Base-by-base conservation (phyloP, 2,329 filamentous ascomycete genomes). In the Diplodia corticola region DNA sequence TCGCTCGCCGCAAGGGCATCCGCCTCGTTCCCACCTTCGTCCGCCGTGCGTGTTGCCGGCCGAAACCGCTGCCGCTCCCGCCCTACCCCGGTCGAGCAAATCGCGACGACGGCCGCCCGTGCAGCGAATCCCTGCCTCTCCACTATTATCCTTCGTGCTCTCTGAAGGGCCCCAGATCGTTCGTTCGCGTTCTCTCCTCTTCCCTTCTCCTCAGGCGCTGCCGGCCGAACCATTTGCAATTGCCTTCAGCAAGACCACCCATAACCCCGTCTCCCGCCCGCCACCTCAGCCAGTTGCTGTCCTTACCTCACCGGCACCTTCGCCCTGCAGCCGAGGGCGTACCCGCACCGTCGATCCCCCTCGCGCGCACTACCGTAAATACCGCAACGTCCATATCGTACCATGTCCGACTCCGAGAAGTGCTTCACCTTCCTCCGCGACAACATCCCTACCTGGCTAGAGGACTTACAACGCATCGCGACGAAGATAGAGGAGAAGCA, bases 321-420 rank as follows among this genome's bases (percentile, higher is more conserved):
- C 35, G 22, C 54, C 26, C 44, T 60, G 40, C 53, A 37, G n/a
- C 53, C 46, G 28, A 26, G 24, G 20, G 50, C 50, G 49, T 33
- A 49, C 51, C 51, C 53, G 35, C 37, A 33, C 22, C 50, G 63
- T 37, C 63, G 50, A 57, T 65, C 40, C 37, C 46, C 35, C 37
- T 46, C 63, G 49, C 33, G 44, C 50, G 50, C 51, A n/a, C 40
- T 44, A n/a, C 40, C 44, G 28, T 57, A 54, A 57, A 65, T 57
- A 37, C 63, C 63, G 49, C 63, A 64, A 7, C 49, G 48, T 5
- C 50, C 40, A 53, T 46, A 30, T 61, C 57, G 69, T 67, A 69
- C 65, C 69, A 80, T 80, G 77, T 73, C 76, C 33, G 77, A 79
- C 50, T 74, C 75, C 33, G 71, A 75, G 50, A 76, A 76, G 69